A percentile compares a stretch with the other conserved stretches of the same genome.
Conservation (phyloP, 2,329 filamentous ascomycete genomes). For the Neonectria faginata region DNA sequence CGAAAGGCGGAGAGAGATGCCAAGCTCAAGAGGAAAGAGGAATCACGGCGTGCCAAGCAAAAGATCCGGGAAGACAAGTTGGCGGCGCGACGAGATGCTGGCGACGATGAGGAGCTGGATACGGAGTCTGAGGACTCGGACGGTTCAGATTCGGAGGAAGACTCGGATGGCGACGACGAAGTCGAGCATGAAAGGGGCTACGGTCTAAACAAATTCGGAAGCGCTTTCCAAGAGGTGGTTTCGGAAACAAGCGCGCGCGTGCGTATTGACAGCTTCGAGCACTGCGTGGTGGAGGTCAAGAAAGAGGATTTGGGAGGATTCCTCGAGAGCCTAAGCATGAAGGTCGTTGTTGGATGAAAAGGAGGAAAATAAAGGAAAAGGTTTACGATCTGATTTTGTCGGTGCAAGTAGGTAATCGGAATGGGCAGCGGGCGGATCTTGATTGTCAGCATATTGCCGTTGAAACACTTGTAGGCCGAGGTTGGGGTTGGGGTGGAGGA, state of each 20-base stretch:
- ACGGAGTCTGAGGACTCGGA: constrained; percentile 59
- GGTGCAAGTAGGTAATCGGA: constrained; percentile 10
- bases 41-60: constrained; percentile 66
- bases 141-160: constrained; percentile 57
- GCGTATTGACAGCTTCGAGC: constrained; percentile 95
- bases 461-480: constrained; percentile 2
- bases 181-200: constrained; percentile 71
- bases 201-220: constrained; percentile 90
- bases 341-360: constrained; percentile 77
- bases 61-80: constrained; percentile 71
- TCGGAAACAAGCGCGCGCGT: constrained; percentile 90
- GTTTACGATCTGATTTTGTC: constrained; percentile 9
- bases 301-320: constrained; percentile 95
- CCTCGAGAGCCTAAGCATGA: constrained; percentile 90
- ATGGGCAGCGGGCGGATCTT: constrained; percentile 17
- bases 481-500: constrained; percentile 2
- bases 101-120: constrained; percentile 60
- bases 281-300: constrained; percentile 96
- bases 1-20: constrained; percentile 71
- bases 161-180: constrained; percentile 66
- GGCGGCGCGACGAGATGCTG: constrained; percentile 64
- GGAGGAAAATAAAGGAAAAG: not conserved
- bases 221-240: constrained; percentile 95
- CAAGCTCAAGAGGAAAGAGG: constrained; percentile 72
- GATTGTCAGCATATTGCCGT: constrained; percentile 8